These are phyloP conservation scores for Trametes elegans DNA, from an alignment of 768 basidiomycete genomes.

Conservation along the genomic window DNA sequence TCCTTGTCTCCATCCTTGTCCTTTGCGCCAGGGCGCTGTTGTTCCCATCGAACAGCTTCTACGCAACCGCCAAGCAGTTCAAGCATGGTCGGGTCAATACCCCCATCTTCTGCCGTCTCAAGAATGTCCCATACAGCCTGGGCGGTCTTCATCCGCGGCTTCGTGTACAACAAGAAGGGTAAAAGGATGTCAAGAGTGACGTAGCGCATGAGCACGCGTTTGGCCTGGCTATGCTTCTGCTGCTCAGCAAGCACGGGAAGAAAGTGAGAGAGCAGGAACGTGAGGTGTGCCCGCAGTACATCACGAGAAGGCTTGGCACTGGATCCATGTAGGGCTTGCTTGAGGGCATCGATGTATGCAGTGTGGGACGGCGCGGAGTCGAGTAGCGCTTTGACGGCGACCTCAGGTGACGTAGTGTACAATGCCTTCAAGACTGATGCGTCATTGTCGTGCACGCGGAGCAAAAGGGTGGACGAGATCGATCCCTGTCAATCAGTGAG, in stretches of 20 bases:
- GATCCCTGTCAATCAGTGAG: constrained; percentile 43
- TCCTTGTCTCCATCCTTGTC: constrained; percentile 25
- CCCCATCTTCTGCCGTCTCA: constrained; percentile 30
- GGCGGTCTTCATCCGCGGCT: constrained; percentile 63
- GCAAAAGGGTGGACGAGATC: constrained; percentile 59
- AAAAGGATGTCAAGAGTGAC: constrained; percentile 59
- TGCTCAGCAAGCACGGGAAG: constrained; percentile 24
- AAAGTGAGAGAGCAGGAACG: constrained; percentile 54
- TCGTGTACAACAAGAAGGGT: constrained; percentile 73
- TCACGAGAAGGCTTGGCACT: constrained; percentile 48
- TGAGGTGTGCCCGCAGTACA: constrained; percentile 52
- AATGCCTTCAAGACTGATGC: constrained; percentile 61
- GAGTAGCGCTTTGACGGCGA: constrained; percentile 27
- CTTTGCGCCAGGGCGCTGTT: constrained; percentile 30
- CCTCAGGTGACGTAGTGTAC: constrained; percentile 50
- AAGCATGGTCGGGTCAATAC: constrained; percentile 21
- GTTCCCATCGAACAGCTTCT: constrained; percentile 39
- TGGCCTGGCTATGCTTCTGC: constrained; percentile 3
- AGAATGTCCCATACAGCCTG: constrained; percentile 74
- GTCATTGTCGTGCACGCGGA: constrained; percentile 67
- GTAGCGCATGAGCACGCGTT: constrained; percentile 23
- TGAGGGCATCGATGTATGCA: constrained; percentile 47
- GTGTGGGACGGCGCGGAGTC: not conserved
- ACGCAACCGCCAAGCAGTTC: constrained; percentile 59
- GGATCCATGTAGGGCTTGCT: constrained; percentile 34